Conservation (phyloP, 805 yeast genomes). For the Starmera pachycereana region DNA sequence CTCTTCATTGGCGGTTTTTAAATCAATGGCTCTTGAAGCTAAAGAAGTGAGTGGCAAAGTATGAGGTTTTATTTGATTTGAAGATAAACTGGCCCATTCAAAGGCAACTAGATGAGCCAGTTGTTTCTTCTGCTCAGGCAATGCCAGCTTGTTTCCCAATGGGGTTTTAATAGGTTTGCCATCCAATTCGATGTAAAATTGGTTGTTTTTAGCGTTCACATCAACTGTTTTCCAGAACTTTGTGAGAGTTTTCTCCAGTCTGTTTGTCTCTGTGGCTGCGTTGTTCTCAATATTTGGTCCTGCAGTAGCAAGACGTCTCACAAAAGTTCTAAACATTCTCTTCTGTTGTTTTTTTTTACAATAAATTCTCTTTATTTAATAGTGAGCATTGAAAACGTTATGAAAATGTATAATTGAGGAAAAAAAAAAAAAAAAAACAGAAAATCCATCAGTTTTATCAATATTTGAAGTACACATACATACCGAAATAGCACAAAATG, state of each 20-base stretch:
- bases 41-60: slow-evolving; percentile 81
- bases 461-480: no score
- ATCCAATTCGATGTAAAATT: slow-evolving; percentile 54
- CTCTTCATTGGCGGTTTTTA: slow-evolving; percentile 30
- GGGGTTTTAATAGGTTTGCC: slow-evolving; percentile 78
- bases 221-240: slow-evolving; percentile 78
- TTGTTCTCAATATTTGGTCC: slow-evolving; percentile 40
- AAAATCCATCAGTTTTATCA: no score
- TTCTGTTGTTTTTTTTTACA: no score
- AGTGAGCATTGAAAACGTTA: no score
- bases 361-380: no score
- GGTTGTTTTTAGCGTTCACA: slow-evolving; percentile 23
- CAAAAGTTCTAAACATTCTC: no score
- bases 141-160: slow-evolving; percentile 53
- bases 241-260: slow-evolving; percentile 54
- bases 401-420: no score
- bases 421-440: no score
- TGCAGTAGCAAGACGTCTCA: neutral
- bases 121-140: slow-evolving; percentile 49
- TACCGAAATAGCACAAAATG: neutral
- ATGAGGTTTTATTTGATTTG: slow-evolving; percentile 60
- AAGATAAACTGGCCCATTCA: slow-evolving; percentile 78
- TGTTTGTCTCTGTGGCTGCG: slow-evolving; percentile 50
- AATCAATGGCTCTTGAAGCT: slow-evolving; percentile 78
- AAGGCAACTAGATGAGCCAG: slow-evolving; percentile 71